A percentile compares a stretch with the other conserved stretches of the same genome.
Evolutionary conservation across 352 stramenopile species (phyloP).

Genomic region (Pelagophyceae sp.): DNA sequence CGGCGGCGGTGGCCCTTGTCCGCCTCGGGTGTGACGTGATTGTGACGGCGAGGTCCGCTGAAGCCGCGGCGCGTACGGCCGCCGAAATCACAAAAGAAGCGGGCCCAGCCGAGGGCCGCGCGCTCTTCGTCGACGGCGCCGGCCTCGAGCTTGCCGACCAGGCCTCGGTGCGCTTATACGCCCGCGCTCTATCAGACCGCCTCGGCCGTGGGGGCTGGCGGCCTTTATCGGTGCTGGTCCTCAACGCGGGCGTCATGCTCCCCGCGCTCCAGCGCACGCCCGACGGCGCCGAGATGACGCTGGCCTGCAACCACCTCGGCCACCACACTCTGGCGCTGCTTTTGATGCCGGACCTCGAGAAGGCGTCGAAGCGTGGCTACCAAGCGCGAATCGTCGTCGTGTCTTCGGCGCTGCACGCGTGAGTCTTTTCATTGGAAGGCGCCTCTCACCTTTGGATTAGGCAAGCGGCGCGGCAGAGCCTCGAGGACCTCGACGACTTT

Average conservation of each 20-base stretch:
- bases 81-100: background rate
- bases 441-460: too few relatives aligned
- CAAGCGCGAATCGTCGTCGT: constrained; percentile 2
- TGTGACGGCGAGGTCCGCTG: background rate
- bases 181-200: background rate
- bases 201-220: background rate
- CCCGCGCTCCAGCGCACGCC: background rate
- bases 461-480: background rate
- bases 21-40: background rate
- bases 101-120: background rate
- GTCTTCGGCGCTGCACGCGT: background rate
- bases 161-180: background rate
- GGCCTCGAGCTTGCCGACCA: background rate
- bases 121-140: background rate
- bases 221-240: background rate
- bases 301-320: constrained; percentile 12
- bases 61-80: background rate
- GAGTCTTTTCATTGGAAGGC: too few relatives aligned
- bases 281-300: constrained; percentile 1
- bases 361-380: background rate
- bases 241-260: constrained; percentile 18
- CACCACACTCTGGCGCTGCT: background rate
- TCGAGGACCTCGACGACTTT: background rate
- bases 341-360: background rate
- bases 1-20: background rate